Evolutionary conservation across 1,284 basidiomycete species (phyloP).

Genomic region (Pseudozyma tsukubaensis): DNA sequence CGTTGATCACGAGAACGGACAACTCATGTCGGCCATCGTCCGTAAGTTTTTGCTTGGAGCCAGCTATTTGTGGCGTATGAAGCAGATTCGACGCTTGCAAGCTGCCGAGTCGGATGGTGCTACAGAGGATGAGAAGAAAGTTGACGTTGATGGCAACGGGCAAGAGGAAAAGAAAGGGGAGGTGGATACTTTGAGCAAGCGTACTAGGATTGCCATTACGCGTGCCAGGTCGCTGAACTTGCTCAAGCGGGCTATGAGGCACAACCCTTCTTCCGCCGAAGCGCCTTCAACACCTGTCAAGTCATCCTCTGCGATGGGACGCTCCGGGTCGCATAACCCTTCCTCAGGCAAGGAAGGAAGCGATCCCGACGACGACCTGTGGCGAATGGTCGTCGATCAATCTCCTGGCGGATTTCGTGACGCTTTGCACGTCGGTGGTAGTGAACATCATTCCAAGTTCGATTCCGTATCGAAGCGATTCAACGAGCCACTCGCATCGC

Average conservation of each 20-base stretch:
- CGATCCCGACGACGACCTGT: conserved; percentile 2
- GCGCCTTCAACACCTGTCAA: conserved; percentile 26
- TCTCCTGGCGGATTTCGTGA: conserved; percentile 55
- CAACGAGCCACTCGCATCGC: conserved; percentile 18
- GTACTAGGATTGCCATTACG: conserved; percentile 28
- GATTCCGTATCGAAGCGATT: conserved; percentile 49
- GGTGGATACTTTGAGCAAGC: conserved; percentile 23
- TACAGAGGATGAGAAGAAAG: neutral
- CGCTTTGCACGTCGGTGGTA: conserved; percentile 52
- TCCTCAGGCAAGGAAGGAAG: neutral
- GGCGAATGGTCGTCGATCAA: conserved; percentile 56
- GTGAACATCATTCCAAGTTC: conserved; percentile 58
- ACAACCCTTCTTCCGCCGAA: neutral
- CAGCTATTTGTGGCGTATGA: conserved; percentile 58
- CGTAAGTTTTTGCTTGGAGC: conserved; percentile 83
- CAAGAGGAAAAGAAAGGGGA: neutral
- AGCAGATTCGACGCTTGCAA: conserved; percentile 42
- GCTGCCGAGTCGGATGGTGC: neutral
- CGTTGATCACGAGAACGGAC: conserved; percentile 85
- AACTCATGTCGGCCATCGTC: conserved; percentile 83
- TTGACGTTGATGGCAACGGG: neutral
- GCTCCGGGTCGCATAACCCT: conserved; percentile 7
- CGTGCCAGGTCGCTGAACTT: conserved; percentile 33
- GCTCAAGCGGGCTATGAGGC: conserved; percentile 32
- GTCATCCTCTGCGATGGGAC: neutral